phyloP scores from a whole-genome alignment of 805 yeast species.

The Wickerhamomyces chaumierensis region DNA sequence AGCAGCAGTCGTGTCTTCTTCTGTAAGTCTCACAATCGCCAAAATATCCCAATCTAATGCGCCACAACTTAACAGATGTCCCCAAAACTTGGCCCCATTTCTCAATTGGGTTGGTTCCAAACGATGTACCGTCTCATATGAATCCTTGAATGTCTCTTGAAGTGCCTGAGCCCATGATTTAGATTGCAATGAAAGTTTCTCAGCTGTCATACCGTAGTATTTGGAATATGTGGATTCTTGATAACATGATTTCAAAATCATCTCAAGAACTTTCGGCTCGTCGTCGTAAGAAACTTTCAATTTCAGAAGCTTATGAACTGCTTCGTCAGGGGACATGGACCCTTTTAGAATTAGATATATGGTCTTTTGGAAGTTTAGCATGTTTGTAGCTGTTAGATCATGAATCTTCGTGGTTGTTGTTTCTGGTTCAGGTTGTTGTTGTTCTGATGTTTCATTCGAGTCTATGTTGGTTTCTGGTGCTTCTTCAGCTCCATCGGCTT shows the following conservation, averaged over 20 bases:
- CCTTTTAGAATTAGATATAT: conserved; percentile 82
- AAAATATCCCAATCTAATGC: conserved; percentile 55
- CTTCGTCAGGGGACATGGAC: conserved; percentile 85
- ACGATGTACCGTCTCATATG: conserved; percentile 49
- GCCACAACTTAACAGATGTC: conserved; percentile 67
- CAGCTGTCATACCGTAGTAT: conserved; percentile 69
- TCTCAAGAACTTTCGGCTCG: conserved; percentile 50
- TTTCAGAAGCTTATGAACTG: conserved; percentile 72
- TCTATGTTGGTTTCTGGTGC: too few species aligned
- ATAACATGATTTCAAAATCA: conserved; percentile 69
- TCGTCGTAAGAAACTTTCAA: conserved; percentile 30
- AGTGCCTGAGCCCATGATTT: conserved; percentile 50
- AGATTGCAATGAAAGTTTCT: conserved; percentile 42
- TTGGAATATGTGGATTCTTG: conserved; percentile 84
- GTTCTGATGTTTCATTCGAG: too few species aligned
- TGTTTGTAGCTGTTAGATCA: conserved; percentile 61
- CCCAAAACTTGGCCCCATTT: conserved; percentile 77
- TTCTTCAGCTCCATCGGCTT: not conserved
- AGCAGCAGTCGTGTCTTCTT: conserved; percentile 66
- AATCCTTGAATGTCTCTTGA: conserved; percentile 37
- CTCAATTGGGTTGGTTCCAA: conserved; percentile 65
- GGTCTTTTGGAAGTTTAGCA: conserved; percentile 57
- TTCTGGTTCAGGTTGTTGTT: too few species aligned
- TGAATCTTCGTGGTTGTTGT: conserved; percentile 26
- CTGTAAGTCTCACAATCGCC: conserved; percentile 47